Conservation (phyloP, 75 land plant species). For the Pseudotsuga menziesii region DNA sequence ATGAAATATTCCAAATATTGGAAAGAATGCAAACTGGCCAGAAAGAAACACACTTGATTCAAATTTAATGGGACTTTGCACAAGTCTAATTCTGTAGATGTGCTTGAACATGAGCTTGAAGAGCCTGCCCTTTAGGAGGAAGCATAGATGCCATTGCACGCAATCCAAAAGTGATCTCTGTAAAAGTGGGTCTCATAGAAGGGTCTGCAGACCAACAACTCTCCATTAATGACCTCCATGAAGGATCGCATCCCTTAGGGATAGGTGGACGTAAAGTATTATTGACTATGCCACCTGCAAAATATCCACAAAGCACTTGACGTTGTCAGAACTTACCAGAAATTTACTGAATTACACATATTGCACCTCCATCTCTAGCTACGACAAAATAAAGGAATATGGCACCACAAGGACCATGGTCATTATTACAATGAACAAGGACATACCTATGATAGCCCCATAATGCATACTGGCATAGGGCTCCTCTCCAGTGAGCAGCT, state of each 20-base stretch:
- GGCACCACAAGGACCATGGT: neutral
- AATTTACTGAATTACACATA: neutral
- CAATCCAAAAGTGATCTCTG: conserved; percentile 49
- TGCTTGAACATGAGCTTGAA: neutral
- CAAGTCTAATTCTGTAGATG: too few species aligned
- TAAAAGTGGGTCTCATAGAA: conserved; percentile 48
- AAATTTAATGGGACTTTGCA: too few species aligned
- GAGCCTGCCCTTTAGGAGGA: conserved; percentile 20
- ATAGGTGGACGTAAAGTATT: conserved; percentile 67
- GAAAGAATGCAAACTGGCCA: too few species aligned
- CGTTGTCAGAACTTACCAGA: neutral
- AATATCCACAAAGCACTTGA: neutral
- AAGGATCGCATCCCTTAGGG: conserved; percentile 57
- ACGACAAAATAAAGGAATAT: neutral
- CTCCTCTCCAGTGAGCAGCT: conserved; percentile 95
- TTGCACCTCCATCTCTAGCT: conserved; percentile 1
- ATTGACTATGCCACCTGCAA: conserved; percentile 67
- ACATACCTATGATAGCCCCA: conserved; percentile 89
- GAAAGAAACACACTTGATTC: too few species aligned
- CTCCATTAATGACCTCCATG: conserved; percentile 65
- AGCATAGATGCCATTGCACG: conserved; percentile 37
- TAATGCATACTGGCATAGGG: conserved; percentile 95
- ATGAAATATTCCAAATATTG: too few species aligned
- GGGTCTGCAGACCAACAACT: conserved; percentile 70
- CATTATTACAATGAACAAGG: neutral